phyloP scores from a whole-genome alignment of 352 stramenopile genomes.

The Phytophthora parvispora region DNA sequence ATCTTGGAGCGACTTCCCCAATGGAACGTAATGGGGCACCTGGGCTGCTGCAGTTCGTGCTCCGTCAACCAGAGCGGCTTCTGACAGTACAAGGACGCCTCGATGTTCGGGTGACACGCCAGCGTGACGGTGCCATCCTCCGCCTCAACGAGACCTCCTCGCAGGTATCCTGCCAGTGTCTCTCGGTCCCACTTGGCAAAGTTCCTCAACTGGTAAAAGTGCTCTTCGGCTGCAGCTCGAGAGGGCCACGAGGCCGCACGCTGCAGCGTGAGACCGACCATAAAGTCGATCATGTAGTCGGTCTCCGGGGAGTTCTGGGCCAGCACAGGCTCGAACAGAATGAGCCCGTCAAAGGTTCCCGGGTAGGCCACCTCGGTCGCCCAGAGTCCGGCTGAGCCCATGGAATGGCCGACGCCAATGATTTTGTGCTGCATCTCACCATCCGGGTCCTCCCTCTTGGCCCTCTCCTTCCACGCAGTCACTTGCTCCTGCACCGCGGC shows the following conservation, averaged over 20 bases:
- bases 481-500: constrained; percentile 35
- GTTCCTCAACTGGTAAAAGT: constrained; percentile 41
- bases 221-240: constrained; percentile 33
- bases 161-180: constrained; percentile 34
- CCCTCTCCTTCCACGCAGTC: constrained; percentile 32
- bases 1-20: constrained; percentile 59
- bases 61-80: constrained; percentile 42
- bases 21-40: constrained; percentile 53
- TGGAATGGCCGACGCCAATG: constrained; percentile 59
- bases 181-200: constrained; percentile 53
- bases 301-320: constrained; percentile 36
- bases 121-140: constrained; percentile 39
- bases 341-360: constrained; percentile 58
- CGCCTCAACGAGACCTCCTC: constrained; percentile 33
- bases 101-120: constrained; percentile 51
- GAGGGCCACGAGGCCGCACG: constrained; percentile 41
- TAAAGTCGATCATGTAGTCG: constrained; percentile 44
- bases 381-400: constrained; percentile 52
- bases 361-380: constrained; percentile 44
- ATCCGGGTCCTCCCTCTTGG: constrained; percentile 14
- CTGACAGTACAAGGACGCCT: constrained; percentile 58
- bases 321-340: constrained; percentile 61
- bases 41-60: constrained; percentile 41
- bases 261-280: constrained; percentile 43
- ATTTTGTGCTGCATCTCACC: constrained; percentile 29